Conservation (phyloP, 163 green algal genomes). For the Smithsoniella earleae region DNA sequence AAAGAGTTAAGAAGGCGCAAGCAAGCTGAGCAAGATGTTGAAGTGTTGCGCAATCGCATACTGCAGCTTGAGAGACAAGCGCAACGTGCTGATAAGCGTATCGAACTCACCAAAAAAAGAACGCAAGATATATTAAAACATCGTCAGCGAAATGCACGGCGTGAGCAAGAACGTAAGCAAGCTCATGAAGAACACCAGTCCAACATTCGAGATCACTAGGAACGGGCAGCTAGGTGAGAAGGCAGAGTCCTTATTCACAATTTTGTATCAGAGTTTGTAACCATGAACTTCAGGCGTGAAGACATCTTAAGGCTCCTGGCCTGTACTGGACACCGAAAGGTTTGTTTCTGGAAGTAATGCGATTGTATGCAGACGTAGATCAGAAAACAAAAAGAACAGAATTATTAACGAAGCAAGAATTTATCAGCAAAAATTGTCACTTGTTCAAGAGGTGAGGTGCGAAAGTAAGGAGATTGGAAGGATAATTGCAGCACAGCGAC, state of each 20-base stretch:
- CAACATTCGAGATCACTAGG: not conserved
- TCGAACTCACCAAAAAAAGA: slow-evolving; percentile 19
- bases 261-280: not conserved
- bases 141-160: slow-evolving; percentile 2
- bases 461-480: slow-evolving; percentile 20
- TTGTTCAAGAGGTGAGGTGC: slow-evolving; percentile 17
- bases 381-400: not conserved
- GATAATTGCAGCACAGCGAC: slow-evolving; percentile 15
- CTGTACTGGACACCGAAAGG: no score
- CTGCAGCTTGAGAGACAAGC: slow-evolving; percentile 24
- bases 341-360: no score
- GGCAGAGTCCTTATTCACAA: not conserved
- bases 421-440: slow-evolving; percentile 24
- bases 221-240: not conserved
- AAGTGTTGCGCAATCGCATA: slow-evolving; percentile 8
- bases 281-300: no score
- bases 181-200: not conserved
- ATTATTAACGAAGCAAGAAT: slow-evolving; percentile 7
- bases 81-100: slow-evolving; percentile 7
- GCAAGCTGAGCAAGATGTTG: slow-evolving; percentile 7
- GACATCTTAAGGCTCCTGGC: no score
- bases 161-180: slow-evolving; percentile 9
- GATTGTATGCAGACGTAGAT: not conserved
- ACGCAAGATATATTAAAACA: slow-evolving; percentile 1
- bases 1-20: slow-evolving; percentile 5